Base-by-base conservation (phyloP, 1,284 basidiomycete genomes). In the Veloboletus limbatus region DNA sequence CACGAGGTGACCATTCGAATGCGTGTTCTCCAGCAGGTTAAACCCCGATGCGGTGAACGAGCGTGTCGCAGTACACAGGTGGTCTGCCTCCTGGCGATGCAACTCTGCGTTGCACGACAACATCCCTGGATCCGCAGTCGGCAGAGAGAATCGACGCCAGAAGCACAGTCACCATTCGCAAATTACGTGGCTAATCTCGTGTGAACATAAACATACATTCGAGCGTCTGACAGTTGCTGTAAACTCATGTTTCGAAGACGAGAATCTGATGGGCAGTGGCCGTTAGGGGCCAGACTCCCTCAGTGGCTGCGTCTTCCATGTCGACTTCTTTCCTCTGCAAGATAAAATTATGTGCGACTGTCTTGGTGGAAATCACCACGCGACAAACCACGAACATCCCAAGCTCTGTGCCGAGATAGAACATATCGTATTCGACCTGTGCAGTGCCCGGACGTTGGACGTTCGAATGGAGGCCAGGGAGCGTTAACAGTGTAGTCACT, bases 361-460 rank as follows among this genome's bases (percentile, higher is more conserved):
- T 60, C 31, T 47, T 54, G 44, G 42, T 42, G 16, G 52, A 47
- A 18, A 47, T 33, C 38, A 47, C 38, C 32, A 44, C 47, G 14
- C 57, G 54, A 41, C 59, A 65, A 20, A 60, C 44, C n/a, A 49
- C 57, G 32, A 68, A 58, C 56, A 66, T 62, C 43, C 62, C 62
- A 21, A 52, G 30, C 4, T 36, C 38, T 2, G 39, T 36, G 22
- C 66, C 66, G 18, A 66, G 63, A 46, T 54, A 67, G 35, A 59
- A 51, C 9, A 65, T 61, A 25, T 66, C 66, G 25, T 65, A 68
- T 32, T 63, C 40, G n/a, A 64, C 20, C 24, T 53, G 49, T 4
- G 45, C 51, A 28, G 32, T 30, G 3, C 21, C 38, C 6, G 38
- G 33, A 34, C n/a, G 30, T 37, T 37, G 32, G 3, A 16, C 24